Conservation (phyloP, 1,284 basidiomycete species). For the Takashimella koratensis region DNA sequence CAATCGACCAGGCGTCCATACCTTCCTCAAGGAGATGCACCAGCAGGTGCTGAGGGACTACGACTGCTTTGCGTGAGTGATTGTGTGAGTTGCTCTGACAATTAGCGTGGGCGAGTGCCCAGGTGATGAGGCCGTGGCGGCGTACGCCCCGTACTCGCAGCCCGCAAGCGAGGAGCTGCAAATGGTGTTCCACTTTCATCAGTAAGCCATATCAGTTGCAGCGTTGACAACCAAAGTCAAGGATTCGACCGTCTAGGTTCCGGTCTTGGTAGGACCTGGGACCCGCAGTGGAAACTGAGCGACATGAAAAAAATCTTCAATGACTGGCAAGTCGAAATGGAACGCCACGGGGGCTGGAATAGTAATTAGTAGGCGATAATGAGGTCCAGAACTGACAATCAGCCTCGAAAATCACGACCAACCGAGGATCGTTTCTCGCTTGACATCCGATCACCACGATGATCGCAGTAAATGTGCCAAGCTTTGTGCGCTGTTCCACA, state of each 20-base stretch:
- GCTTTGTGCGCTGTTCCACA: conserved; percentile 61
- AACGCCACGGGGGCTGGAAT: conserved; percentile 63
- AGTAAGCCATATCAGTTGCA: conserved; percentile 49
- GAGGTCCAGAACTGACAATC: background rate
- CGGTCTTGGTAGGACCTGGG: conserved; percentile 18
- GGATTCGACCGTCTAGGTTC: conserved; percentile 25
- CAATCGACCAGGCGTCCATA: conserved; percentile 64
- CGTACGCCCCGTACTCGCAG: conserved; percentile 55
- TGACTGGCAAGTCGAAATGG: conserved; percentile 61
- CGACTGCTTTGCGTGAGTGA: conserved; percentile 27
- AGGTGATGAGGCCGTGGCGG: conserved; percentile 6
- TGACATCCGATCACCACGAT: conserved; percentile 60
- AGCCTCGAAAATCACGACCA: conserved; percentile 41
- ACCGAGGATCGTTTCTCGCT: conserved; percentile 62
- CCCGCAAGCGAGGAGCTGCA: conserved; percentile 63
- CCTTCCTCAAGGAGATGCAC: conserved; percentile 66
- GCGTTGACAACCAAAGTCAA: conserved; percentile 47
- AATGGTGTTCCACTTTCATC: conserved; percentile 51
- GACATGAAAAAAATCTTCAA: conserved; percentile 59
- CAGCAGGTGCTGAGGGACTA: conserved; percentile 53
- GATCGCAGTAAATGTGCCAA: conserved; percentile 63
- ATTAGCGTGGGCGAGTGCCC: conserved; percentile 12
- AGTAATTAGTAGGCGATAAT: conserved; percentile 24
- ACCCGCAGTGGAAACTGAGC: conserved; percentile 54
- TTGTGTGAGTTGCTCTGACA: conserved; percentile 4